phyloP scores from a whole-genome alignment of 2,329 filamentous ascomycete species.

The Penicillium sp. region DNA sequence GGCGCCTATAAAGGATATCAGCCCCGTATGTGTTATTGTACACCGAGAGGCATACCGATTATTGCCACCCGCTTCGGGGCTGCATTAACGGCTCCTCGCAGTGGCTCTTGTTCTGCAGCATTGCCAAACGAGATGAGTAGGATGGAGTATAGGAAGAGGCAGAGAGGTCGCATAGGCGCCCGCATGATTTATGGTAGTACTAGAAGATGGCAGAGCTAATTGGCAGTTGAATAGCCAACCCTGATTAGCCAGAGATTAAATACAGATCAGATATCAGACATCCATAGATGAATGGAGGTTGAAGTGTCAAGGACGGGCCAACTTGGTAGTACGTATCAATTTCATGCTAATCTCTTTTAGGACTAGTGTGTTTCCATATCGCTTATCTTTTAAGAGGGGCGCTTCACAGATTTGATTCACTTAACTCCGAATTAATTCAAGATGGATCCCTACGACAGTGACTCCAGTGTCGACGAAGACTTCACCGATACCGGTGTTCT shows the following conservation, averaged over 20 bases:
- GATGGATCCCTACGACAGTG: conserved; percentile 82
- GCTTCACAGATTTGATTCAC: conserved; percentile 9
- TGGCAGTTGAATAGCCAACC: background rate
- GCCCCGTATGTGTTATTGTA: background rate
- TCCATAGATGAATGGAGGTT: background rate
- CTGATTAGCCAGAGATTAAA: background rate
- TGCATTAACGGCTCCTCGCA: conserved; percentile 14
- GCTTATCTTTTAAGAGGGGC: conserved; percentile 28
- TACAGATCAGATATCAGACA: background rate
- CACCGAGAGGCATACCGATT: conserved; percentile 29
- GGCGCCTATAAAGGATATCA: conserved; percentile 60
- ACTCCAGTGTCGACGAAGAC: conserved; percentile 65
- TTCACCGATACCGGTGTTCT: conserved; percentile 72
- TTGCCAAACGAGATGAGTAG: conserved; percentile 16
- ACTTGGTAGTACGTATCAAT: background rate
- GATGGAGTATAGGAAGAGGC: conserved; percentile 10
- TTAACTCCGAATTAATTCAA: conserved; percentile 8
- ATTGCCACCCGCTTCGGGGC: conserved; percentile 35
- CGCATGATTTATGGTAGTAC: background rate
- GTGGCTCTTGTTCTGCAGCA: conserved; percentile 26
- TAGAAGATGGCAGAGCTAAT: background rate
- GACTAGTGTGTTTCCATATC: conserved; percentile 16
- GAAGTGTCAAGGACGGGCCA: background rate
- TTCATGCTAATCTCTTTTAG: background rate
- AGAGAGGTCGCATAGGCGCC: background rate